phyloP scores from a whole-genome alignment of 441 rosid species.

The Pelargonium fulgidum region DNA sequence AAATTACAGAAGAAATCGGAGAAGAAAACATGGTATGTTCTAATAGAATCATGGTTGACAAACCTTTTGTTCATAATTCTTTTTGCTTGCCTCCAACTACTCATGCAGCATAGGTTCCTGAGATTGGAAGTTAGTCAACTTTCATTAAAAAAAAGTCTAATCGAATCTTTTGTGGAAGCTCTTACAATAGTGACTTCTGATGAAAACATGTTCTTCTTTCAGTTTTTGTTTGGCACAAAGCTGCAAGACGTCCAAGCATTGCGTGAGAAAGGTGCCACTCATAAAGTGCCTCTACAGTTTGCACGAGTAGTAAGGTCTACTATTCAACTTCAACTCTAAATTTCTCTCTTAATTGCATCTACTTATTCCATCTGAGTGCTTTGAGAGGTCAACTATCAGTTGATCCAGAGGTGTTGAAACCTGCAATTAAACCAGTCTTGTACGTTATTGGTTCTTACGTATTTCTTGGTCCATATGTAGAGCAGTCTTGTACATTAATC shows the following conservation, averaged over 20 bases:
- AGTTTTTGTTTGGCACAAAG: constrained; percentile 49
- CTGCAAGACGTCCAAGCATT: constrained; percentile 32
- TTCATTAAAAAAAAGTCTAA: no score
- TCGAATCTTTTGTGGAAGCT: constrained; percentile 1
- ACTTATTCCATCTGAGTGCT: no score
- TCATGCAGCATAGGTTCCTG: no score
- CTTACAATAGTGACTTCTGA: constrained; percentile 11
- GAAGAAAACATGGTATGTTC: constrained; percentile 34
- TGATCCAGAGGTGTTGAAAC: no score
- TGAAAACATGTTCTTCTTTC: constrained; percentile 17
- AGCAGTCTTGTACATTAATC: no score
- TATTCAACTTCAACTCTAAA: background rate
- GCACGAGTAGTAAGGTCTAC: constrained; percentile 46
- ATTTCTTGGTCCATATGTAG: no score
- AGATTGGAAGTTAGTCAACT: no score
- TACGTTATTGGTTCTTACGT: background rate
- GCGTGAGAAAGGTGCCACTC: constrained; percentile 31
- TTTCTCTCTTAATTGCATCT: background rate
- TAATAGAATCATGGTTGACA: background rate
- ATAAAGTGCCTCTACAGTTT: constrained; percentile 42
- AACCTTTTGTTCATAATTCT: background rate
- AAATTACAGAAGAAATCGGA: constrained; percentile 46
- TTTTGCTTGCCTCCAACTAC: background rate
- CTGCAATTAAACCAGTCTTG: no score
- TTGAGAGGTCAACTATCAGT: no score